These are phyloP conservation scores for Amylostereum chailletii DNA, from an alignment of 1,284 basidiomycete species.

Conservation along the genomic window DNA sequence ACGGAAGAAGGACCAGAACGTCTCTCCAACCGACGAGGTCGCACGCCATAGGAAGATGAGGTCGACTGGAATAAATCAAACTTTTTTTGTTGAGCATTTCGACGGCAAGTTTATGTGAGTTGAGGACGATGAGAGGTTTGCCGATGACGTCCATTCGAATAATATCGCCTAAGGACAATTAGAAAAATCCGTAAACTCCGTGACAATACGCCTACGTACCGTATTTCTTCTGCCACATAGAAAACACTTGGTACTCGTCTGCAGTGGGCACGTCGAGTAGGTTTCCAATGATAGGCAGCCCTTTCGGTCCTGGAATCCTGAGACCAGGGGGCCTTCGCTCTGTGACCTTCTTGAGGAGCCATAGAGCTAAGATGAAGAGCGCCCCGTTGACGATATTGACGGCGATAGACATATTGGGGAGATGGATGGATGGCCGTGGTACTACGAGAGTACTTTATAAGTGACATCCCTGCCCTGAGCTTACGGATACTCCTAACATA, in stretches of 20 bases:
- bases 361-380: slow-evolving; percentile 8
- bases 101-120: slow-evolving; percentile 14
- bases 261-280: slow-evolving; percentile 14
- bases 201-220: slow-evolving; percentile 6
- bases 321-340: slow-evolving; percentile 10
- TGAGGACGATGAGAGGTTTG: slow-evolving; percentile 18
- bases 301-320: slow-evolving; percentile 14
- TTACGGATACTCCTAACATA: too few relatives aligned
- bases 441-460: not conserved
- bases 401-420: too few relatives aligned
- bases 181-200: not conserved
- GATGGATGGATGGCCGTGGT: not conserved
- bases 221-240: slow-evolving; percentile 12
- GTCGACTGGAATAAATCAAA: slow-evolving; percentile 19
- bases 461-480: too few relatives aligned
- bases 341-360: slow-evolving; percentile 9
- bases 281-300: slow-evolving; percentile 15
- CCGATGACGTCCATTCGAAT: slow-evolving; percentile 19
- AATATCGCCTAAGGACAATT: slow-evolving; percentile 15
- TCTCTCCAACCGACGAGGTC: slow-evolving; percentile 18
- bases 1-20: slow-evolving; percentile 13
- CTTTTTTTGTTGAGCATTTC: slow-evolving; percentile 20
- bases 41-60: slow-evolving; percentile 15
- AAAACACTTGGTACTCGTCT: slow-evolving; percentile 11
- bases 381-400: slow-evolving; percentile 3